Conservation (phyloP, 805 yeast species). For the Komagataella kurtzmanii region DNA sequence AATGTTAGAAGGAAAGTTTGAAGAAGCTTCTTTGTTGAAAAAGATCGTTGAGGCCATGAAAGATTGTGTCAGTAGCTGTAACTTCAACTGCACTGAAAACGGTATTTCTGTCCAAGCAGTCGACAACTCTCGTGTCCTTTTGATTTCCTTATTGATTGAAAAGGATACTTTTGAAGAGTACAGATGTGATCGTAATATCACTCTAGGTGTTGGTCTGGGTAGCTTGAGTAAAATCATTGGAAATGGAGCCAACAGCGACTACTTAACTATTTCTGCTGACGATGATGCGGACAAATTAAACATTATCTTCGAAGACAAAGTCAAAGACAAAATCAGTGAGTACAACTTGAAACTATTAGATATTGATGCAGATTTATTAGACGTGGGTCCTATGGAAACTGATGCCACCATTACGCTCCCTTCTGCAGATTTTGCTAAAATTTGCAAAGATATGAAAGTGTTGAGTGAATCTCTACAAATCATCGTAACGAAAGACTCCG, state of each 20-base stretch:
- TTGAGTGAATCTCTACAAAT: conserved; percentile 81
- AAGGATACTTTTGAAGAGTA: conserved; percentile 80
- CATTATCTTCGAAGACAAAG: conserved; percentile 81
- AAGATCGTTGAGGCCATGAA: conserved; percentile 89
- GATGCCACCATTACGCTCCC: conserved; percentile 84
- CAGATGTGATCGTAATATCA: conserved; percentile 90
- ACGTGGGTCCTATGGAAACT: conserved; percentile 88
- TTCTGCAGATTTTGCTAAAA: conserved; percentile 74
- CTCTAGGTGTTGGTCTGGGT: conserved; percentile 82
- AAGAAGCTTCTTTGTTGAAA: conserved; percentile 83
- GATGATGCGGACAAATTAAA: conserved; percentile 57
- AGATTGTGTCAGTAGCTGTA: conserved; percentile 90
- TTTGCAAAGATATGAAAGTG: conserved; percentile 76
- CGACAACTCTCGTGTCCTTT: conserved; percentile 90
- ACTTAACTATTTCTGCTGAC: conserved; percentile 80
- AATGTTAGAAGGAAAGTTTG: conserved; percentile 96
- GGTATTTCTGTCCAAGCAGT: conserved; percentile 97
- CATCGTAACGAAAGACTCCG: conserved; percentile 81
- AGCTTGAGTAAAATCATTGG: conserved; percentile 80
- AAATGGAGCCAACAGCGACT: conserved; percentile 85
- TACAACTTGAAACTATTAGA: conserved; percentile 89
- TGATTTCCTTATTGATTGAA: conserved; percentile 80
- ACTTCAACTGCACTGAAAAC: conserved; percentile 90
- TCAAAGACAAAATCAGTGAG: conserved; percentile 85
- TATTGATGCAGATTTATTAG: conserved; percentile 87